Percentiles rank a stretch among this genome's conserved stretches.
phyloP scores from a whole-genome alignment of 148 eudicot genomes.

The Chenopodium suecicum region DNA sequence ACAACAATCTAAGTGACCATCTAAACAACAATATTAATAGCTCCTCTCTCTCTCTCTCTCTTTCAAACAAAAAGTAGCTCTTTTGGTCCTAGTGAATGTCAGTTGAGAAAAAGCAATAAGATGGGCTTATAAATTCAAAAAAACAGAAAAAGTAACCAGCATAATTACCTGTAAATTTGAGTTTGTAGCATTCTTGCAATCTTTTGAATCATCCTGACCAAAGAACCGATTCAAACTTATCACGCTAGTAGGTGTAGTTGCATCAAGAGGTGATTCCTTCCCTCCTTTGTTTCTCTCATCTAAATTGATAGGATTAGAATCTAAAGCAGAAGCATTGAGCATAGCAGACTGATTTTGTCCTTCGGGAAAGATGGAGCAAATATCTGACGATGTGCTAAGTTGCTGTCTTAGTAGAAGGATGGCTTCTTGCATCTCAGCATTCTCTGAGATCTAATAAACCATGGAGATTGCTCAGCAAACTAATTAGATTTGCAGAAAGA shows the following conservation, averaged over 20 bases:
- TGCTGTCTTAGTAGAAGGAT: slow-evolving; percentile 24
- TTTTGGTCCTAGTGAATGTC: neutral
- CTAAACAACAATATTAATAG: neutral
- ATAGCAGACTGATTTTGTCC: slow-evolving; percentile 1
- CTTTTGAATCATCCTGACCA: slow-evolving; percentile 15
- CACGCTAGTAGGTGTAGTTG: slow-evolving; percentile 24
- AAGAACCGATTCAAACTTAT: slow-evolving; percentile 22
- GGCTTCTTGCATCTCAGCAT: slow-evolving; percentile 23
- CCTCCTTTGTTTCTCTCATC: slow-evolving; percentile 21
- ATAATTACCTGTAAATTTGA: slow-evolving; percentile 11
- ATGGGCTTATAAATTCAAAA: neutral
- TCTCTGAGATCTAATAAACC: slow-evolving; percentile 20
- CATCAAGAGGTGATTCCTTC: slow-evolving; percentile 27
- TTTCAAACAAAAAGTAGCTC: neutral
- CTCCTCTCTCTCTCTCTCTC: neutral
- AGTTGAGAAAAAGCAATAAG: neutral
- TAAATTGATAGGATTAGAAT: neutral
- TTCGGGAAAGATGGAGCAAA: neutral
- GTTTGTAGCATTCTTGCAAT: neutral
- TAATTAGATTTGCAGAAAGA: neutral
- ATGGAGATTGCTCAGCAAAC: slow-evolving; percentile 5
- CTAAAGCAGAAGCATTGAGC: neutral
- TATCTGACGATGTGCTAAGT: slow-evolving; percentile 17
- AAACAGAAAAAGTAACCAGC: neutral
- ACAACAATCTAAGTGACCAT: neutral